Conservation (phyloP, 306 rosid genomes). For the Pachyrhizus erosus region DNA sequence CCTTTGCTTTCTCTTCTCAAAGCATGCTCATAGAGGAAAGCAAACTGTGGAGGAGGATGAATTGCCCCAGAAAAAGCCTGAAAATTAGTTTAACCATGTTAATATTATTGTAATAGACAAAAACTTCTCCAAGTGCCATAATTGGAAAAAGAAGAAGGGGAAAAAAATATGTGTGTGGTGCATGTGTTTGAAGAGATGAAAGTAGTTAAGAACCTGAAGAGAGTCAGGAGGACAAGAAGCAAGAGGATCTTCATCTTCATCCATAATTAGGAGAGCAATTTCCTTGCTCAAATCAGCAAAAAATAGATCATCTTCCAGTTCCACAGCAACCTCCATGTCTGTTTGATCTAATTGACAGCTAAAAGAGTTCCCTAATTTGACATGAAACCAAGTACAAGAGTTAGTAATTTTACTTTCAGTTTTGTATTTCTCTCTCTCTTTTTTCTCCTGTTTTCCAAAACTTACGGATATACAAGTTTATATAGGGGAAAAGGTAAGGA, state of each 20-base stretch:
- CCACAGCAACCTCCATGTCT: slow-evolving; percentile 64
- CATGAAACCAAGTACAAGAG: slow-evolving; percentile 2
- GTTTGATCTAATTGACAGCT: background rate
- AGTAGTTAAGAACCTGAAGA: slow-evolving; percentile 62
- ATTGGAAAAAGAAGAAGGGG: background rate
- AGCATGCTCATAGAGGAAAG: slow-evolving; percentile 52
- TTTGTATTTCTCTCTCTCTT: background rate
- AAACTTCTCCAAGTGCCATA: background rate
- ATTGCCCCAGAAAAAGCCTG: slow-evolving; percentile 70
- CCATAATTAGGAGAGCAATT: slow-evolving; percentile 87
- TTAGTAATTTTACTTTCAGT: background rate
- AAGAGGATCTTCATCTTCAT: slow-evolving; percentile 78
- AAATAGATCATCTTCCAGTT: slow-evolving; percentile 76
- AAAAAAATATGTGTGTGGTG: background rate
- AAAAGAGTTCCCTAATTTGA: background rate
- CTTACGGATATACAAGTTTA: slow-evolving; percentile 44
- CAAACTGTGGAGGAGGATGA: slow-evolving; percentile 64
- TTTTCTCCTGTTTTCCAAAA: background rate
- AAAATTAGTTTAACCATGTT: slow-evolving; percentile 24
- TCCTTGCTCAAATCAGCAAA: slow-evolving; percentile 92
- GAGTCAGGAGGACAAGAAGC: slow-evolving; percentile 60
- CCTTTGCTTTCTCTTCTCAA: slow-evolving; percentile 86
- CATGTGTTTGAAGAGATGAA: slow-evolving; percentile 23
- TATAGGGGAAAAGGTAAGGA: slow-evolving; percentile 49
- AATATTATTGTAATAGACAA: background rate